phyloP scores from a whole-genome alignment of 805 yeast species.

The Suhomyces prunicola region DNA sequence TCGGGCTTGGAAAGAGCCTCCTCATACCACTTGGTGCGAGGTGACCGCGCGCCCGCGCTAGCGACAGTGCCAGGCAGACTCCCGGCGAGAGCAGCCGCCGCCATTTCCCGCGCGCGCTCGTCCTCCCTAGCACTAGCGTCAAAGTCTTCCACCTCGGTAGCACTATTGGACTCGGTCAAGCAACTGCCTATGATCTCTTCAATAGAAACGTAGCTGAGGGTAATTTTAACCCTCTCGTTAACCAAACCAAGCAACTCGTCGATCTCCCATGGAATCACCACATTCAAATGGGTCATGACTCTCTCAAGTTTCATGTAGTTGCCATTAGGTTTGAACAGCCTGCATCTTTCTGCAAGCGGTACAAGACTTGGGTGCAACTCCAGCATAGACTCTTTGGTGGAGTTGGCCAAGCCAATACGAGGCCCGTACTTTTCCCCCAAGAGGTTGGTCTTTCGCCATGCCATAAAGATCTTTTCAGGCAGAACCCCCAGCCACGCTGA shows the following conservation, averaged over 20 bases:
- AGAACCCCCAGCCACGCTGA: constrained; percentile 50
- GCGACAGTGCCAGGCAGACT: neutral
- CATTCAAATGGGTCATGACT: constrained; percentile 47
- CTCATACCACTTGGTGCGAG: neutral
- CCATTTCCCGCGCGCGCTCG: neutral
- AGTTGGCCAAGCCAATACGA: neutral
- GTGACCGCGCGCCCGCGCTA: neutral
- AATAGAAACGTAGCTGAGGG: constrained; percentile 50
- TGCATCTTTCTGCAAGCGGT: constrained; percentile 9
- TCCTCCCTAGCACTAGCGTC: neutral
- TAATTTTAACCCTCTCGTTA: constrained; percentile 40
- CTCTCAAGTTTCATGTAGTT: constrained; percentile 43
- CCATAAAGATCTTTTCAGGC: constrained; percentile 25
- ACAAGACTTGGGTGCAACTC: constrained; percentile 4
- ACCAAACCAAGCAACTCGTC: constrained; percentile 52
- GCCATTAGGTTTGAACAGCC: constrained; percentile 16
- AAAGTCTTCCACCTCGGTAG: neutral
- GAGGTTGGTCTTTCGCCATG: constrained; percentile 37
- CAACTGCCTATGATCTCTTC: constrained; percentile 63
- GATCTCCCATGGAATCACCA: constrained; percentile 56
- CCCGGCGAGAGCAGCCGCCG: neutral
- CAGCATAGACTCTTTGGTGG: neutral
- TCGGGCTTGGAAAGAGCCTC: neutral
- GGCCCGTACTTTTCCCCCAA: constrained; percentile 17
- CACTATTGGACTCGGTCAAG: constrained; percentile 37